Evolutionary conservation across 2,329 filamentous ascomycete genomes (phyloP).

Genomic region (Xylaria sp.): DNA sequence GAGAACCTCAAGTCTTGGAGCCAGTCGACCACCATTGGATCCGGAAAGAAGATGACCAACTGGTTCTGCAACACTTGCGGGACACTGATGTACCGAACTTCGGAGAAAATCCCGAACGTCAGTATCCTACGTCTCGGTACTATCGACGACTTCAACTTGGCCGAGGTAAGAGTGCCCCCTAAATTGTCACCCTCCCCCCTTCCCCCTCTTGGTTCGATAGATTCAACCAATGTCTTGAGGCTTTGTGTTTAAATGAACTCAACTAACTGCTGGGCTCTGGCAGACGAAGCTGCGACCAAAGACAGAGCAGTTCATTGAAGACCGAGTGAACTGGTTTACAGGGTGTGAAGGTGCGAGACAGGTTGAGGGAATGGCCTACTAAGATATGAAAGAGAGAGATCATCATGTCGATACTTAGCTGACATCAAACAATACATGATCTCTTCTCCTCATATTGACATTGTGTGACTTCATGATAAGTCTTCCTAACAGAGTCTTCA

Average conservation of each 20-base stretch:
- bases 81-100: constrained; percentile 68
- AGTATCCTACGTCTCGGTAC: constrained; percentile 68
- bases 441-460: not conserved
- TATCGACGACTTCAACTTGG: constrained; percentile 69
- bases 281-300: constrained; percentile 63
- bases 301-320: constrained; percentile 64
- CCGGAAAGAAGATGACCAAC: constrained; percentile 67
- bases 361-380: constrained; percentile 11
- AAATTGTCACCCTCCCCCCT: not conserved
- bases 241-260: not conserved
- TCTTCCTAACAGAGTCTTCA: not conserved
- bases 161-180: constrained; percentile 52
- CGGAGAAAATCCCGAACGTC: constrained; percentile 56
- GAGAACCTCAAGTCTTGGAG: constrained; percentile 60
- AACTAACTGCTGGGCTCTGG: not conserved
- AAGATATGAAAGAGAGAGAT: not conserved
- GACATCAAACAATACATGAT: not conserved
- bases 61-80: constrained; percentile 71
- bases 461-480: not conserved
- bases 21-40: constrained; percentile 60
- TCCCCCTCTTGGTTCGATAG: not conserved
- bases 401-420: not conserved
- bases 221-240: not conserved
- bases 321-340: constrained; percentile 66
- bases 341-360: constrained; percentile 47